Percentiles rank a stretch among this genome's conserved stretches.
phyloP scores from a whole-genome alignment of 805 yeast genomes.

The Helenozyma rhizophorensis region DNA sequence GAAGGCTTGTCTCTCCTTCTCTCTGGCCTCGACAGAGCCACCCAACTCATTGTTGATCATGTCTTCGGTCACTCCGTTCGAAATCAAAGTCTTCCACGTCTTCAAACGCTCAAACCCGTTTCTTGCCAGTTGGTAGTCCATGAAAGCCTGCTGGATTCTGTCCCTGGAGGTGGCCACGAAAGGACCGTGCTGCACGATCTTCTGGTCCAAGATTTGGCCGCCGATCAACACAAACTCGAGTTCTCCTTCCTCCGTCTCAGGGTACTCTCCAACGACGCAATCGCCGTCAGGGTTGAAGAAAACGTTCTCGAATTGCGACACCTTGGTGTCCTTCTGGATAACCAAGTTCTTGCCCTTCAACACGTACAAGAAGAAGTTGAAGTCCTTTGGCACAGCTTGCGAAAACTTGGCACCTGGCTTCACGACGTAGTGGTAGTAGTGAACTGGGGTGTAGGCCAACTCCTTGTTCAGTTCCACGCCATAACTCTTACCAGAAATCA shows the following conservation, averaged over 20 bases:
- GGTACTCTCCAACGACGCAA: constrained; percentile 44
- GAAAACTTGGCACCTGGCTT: constrained; percentile 60
- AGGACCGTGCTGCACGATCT: constrained; percentile 84
- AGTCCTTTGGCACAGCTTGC: constrained; percentile 56
- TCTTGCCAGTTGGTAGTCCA: constrained; percentile 62
- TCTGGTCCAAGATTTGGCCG: constrained; percentile 70
- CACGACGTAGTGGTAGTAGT: constrained; percentile 59
- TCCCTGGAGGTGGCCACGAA: constrained; percentile 74
- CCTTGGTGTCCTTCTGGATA: constrained; percentile 35
- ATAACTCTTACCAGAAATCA: constrained; percentile 72
- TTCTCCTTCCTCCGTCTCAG: constrained; percentile 28
- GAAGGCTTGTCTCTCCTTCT: constrained; percentile 15
- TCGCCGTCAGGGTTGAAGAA: constrained; percentile 73
- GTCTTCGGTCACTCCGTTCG: constrained; percentile 38
- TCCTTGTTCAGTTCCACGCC: constrained; percentile 73
- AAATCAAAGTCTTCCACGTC: constrained; percentile 52
- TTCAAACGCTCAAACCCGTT: constrained; percentile 69
- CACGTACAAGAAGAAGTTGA: constrained; percentile 67
- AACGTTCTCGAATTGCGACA: constrained; percentile 43
- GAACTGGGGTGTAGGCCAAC: constrained; percentile 77
- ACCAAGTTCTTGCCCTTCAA: constrained; percentile 53
- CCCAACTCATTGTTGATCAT: constrained; percentile 37
- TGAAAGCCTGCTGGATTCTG: constrained; percentile 63
- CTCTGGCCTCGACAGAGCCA: constrained; percentile 30
- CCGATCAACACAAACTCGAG: constrained; percentile 72